These are phyloP conservation scores for Emergomyces orientalis DNA, from an alignment of 2,329 filamentous ascomycete species.

Conservation along the genomic window DNA sequence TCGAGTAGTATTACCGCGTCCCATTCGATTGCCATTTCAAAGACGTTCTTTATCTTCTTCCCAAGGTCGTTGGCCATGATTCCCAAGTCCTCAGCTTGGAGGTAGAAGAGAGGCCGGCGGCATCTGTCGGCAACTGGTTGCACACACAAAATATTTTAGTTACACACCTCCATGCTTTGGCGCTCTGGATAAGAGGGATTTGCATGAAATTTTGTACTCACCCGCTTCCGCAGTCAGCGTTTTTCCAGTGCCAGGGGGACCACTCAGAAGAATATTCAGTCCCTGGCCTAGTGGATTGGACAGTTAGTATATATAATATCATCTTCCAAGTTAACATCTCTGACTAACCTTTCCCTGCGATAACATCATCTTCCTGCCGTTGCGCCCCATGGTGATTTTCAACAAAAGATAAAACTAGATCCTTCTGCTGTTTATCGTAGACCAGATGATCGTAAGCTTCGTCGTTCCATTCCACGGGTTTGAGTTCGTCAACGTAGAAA, in stretches of 20 bases:
- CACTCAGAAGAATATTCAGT: constrained; percentile 10
- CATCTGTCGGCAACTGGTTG: constrained; percentile 11
- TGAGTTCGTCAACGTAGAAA: constrained; percentile 28
- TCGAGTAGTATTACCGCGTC: constrained; percentile 25
- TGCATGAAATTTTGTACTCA: constrained; percentile 15
- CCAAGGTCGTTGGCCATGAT: constrained; percentile 17
- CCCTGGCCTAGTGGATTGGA: neutral
- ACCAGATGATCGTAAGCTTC: constrained; percentile 41
- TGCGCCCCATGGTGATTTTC: constrained; percentile 31
- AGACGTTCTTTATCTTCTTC: constrained; percentile 19
- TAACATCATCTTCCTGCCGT: constrained; percentile 20
- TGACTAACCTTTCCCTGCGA: constrained; percentile 27
- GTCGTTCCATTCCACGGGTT: constrained; percentile 39
- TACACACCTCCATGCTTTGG: constrained; percentile 16
- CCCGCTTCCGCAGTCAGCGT: constrained; percentile 29
- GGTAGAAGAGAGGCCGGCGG: constrained; percentile 8
- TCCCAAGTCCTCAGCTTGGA: constrained; percentile 16
- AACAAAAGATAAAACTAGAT: constrained; percentile 16
- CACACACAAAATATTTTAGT: constrained; percentile 8
- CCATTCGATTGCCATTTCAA: constrained; percentile 21
- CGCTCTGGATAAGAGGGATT: neutral
- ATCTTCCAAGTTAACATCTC: neutral
- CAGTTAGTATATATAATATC: constrained; percentile 2
- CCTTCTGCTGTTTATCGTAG: constrained; percentile 41
- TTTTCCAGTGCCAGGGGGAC: constrained; percentile 25